These are phyloP conservation scores for Phytopythium ostracodes DNA, from an alignment of 352 stramenopile genomes.

Conservation along the genomic window DNA sequence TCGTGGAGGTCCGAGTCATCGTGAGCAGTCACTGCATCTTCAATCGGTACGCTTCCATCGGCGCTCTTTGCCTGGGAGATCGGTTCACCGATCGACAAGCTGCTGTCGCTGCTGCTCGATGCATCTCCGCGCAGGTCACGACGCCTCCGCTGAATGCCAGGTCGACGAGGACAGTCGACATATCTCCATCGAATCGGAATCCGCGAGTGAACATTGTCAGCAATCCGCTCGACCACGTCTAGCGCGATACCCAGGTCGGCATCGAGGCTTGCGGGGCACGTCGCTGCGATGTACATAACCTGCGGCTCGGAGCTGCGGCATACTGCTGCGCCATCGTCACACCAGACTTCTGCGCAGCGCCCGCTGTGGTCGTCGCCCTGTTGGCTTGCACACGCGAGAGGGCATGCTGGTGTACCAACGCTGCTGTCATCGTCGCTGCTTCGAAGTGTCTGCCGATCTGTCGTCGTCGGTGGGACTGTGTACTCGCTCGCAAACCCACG, in stretches of 20 bases:
- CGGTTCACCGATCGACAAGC: neutral
- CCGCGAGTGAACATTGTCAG: neutral
- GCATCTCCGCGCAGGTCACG: neutral
- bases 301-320: constrained; percentile 5
- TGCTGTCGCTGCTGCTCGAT: constrained; percentile 2
- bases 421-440: neutral
- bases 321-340: constrained; percentile 5
- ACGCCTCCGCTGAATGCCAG: neutral
- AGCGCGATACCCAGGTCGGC: constrained; percentile 16
- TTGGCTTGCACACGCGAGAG: neutral
- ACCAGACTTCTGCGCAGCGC: constrained; percentile 24
- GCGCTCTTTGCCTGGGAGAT: neutral
- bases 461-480: neutral
- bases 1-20: neutral
- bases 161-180: constrained; percentile 9
- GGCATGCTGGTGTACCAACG: neutral
- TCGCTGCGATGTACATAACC: constrained; percentile 15
- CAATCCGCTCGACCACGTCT: constrained; percentile 5
- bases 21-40: neutral
- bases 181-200: constrained; percentile 20
- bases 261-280: constrained; percentile 8
- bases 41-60: neutral
- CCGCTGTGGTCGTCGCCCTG: neutral
- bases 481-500: neutral
- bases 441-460: neutral